Evolutionary conservation across 1,284 basidiomycete genomes (phyloP).

Genomic region (Pyrrhoderma lamaoense): DNA sequence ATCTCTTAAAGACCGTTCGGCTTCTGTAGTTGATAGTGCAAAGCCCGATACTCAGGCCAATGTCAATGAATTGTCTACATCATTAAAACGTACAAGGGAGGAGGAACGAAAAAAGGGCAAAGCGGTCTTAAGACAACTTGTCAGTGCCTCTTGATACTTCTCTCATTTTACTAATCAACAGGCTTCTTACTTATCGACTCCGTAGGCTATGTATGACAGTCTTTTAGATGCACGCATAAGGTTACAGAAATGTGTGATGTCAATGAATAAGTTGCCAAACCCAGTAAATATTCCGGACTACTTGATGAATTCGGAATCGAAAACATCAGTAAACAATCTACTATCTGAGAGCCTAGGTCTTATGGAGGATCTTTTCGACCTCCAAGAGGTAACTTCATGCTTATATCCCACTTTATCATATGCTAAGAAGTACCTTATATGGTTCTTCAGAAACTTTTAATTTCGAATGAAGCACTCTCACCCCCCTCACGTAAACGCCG

Average conservation of each 20-base stretch:
- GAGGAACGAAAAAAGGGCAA: conserved; percentile 71
- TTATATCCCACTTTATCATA: background rate
- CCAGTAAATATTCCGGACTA: conserved; percentile 29
- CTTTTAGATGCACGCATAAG: conserved; percentile 84
- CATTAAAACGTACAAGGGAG: conserved; percentile 51
- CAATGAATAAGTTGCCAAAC: conserved; percentile 54
- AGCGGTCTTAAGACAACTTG: conserved; percentile 78
- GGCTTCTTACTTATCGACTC: conserved; percentile 1
- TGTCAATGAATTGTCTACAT: conserved; percentile 42
- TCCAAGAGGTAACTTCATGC: conserved; percentile 49
- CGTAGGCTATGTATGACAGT: conserved; percentile 74
- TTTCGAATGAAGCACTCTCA: conserved; percentile 39
- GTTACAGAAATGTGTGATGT: conserved; percentile 70
- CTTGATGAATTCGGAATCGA: conserved; percentile 20
- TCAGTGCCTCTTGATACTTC: conserved; percentile 32
- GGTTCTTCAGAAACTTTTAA: conserved; percentile 36
- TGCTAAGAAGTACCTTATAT: conserved; percentile 2
- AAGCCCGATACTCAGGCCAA: background rate
- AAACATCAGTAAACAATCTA: conserved; percentile 35
- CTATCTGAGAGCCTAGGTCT: conserved; percentile 52
- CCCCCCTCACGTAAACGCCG: conserved; percentile 56
- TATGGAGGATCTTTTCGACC: conserved; percentile 57
- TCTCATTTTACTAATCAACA: background rate
- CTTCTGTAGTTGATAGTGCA: background rate
- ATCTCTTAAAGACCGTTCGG: background rate